Evolutionary conservation across 2,329 filamentous ascomycete genomes (phyloP).

Genomic region (Neofusicoccum sp.): DNA sequence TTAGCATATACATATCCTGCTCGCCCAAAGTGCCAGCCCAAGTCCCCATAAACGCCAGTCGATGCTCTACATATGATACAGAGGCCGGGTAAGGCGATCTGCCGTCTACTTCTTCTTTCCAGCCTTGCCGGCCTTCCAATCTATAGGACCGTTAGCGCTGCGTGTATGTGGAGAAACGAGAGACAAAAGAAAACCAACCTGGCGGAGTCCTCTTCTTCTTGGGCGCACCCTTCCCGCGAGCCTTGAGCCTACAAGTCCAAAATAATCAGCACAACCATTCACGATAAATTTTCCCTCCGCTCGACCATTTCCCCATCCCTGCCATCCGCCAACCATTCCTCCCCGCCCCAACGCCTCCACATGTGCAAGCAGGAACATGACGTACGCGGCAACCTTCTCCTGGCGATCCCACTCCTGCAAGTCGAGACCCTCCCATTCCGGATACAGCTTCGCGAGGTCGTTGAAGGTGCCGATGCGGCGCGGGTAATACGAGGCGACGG

Average conservation of each 20-base stretch:
- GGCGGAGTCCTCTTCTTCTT: constrained; percentile 54
- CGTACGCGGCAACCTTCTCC: constrained; percentile 61
- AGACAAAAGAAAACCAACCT: background rate
- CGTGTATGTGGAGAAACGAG: background rate
- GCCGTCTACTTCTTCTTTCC: constrained; percentile 12
- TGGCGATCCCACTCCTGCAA: constrained; percentile 76
- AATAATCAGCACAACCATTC: background rate
- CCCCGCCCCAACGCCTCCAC: background rate
- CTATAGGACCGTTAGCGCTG: background rate
- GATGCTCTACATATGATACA: constrained; percentile 12
- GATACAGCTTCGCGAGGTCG: constrained; percentile 70
- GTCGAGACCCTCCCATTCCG: constrained; percentile 67
- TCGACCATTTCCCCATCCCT: background rate
- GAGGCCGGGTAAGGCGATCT: background rate
- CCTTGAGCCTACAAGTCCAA: constrained; percentile 46
- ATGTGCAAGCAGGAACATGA: background rate
- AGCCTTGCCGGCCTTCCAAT: background rate
- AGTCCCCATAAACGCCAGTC: constrained; percentile 6
- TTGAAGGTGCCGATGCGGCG: constrained; percentile 67
- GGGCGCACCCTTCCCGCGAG: constrained; percentile 71
- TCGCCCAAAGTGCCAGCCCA: background rate
- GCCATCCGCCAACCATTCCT: background rate
- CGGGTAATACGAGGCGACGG: constrained; percentile 85
- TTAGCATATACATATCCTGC: background rate
- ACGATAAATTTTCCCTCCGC: too few species aligned